Percentiles rank a stretch among this genome's conserved stretches.
These are phyloP conservation scores for Periconia sp. DNA, from an alignment of 2,329 filamentous ascomycete genomes.

Conservation along the genomic window DNA sequence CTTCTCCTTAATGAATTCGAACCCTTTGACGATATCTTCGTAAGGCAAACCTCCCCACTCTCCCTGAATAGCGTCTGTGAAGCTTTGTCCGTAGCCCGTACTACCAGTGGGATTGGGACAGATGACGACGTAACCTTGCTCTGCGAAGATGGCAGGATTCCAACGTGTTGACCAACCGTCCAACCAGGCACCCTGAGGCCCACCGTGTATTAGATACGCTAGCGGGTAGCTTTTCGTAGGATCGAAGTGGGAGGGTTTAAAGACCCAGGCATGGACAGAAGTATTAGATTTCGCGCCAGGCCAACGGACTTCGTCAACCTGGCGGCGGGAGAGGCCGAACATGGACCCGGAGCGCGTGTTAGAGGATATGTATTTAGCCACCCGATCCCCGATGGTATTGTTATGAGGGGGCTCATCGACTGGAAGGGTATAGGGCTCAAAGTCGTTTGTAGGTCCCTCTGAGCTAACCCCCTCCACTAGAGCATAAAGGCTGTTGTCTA, in stretches of 20 bases:
- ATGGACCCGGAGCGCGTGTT: slow-evolving; percentile 68
- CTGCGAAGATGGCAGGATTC: slow-evolving; percentile 86
- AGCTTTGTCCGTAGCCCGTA: slow-evolving; percentile 79
- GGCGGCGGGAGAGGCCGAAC: slow-evolving; percentile 68
- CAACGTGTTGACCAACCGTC: slow-evolving; percentile 82
- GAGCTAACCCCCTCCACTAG: slow-evolving; percentile 52
- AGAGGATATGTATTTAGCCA: slow-evolving; percentile 61
- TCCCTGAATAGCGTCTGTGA: slow-evolving; percentile 76
- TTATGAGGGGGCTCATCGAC: slow-evolving; percentile 27
- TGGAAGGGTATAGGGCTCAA: slow-evolving; percentile 23
- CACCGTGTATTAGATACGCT: slow-evolving; percentile 81
- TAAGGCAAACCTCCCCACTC: slow-evolving; percentile 90
- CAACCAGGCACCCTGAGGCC: slow-evolving; percentile 77
- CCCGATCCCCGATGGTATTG: slow-evolving; percentile 29
- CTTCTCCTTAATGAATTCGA: slow-evolving; percentile 73
- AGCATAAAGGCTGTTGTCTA: slow-evolving; percentile 75
- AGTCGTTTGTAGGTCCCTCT: slow-evolving; percentile 4
- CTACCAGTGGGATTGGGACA: slow-evolving; percentile 83
- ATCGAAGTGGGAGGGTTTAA: slow-evolving; percentile 70
- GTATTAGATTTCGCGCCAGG: slow-evolving; percentile 67
- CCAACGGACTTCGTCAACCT: slow-evolving; percentile 74
- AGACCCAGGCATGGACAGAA: slow-evolving; percentile 72
- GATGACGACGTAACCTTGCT: slow-evolving; percentile 85
- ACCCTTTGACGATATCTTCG: slow-evolving; percentile 77
- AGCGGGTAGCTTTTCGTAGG: slow-evolving; percentile 76